These are phyloP conservation scores for Zymoseptoria tritici DNA, from an alignment of 2,329 filamentous ascomycete genomes.

Conservation along the genomic window DNA sequence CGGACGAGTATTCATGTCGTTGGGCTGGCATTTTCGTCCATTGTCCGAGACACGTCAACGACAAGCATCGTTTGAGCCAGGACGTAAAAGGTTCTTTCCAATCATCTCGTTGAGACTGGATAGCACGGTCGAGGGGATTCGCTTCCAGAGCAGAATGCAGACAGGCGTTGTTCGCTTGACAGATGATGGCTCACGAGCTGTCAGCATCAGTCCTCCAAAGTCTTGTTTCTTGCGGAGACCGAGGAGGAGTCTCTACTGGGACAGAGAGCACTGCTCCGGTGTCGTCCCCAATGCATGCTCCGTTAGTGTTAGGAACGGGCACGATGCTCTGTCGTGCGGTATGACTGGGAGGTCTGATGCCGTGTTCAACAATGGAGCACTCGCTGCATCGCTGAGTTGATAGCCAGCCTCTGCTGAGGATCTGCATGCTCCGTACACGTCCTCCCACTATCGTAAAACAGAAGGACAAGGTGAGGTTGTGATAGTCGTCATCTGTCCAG, in stretches of 20 bases:
- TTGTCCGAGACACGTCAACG: not conserved
- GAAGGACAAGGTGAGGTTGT: not conserved
- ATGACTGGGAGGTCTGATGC: not conserved
- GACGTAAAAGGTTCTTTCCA: not conserved
- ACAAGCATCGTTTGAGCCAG: not conserved
- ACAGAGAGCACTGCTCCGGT: not conserved
- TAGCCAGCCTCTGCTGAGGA: not conserved
- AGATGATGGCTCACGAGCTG: not conserved
- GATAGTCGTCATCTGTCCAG: not conserved
- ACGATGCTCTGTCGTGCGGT: too few species aligned
- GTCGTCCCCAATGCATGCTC: not conserved
- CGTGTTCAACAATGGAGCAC: not conserved
- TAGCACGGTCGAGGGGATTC: not conserved
- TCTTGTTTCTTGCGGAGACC: not conserved
- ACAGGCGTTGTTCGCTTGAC: not conserved
- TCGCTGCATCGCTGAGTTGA: not conserved
- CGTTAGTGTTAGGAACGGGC: too few species aligned
- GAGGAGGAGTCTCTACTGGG: not conserved
- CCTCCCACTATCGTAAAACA: not conserved
- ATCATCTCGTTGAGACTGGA: not conserved
- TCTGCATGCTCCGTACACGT: not conserved
- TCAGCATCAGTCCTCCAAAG: not conserved
- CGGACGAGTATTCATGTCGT: not conserved
- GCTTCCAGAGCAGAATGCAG: not conserved
- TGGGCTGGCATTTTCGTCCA: not conserved